Conservation (phyloP, 257 asterid species). For the Pogostemon cablin region DNA sequence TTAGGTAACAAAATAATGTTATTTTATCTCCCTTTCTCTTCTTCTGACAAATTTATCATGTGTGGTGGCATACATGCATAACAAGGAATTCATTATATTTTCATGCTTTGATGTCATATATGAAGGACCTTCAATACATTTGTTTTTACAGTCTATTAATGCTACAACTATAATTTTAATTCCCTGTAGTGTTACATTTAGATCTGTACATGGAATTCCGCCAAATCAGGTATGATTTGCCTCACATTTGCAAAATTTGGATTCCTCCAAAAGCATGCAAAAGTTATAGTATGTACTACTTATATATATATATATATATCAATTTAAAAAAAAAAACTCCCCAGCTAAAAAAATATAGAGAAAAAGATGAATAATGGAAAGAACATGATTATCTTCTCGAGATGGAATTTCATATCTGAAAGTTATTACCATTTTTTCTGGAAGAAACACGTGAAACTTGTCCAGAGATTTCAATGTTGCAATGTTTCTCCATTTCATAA, state of each 20-base stretch:
- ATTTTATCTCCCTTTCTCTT: background rate
- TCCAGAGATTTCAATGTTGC: constrained; percentile 96
- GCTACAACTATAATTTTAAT: no score
- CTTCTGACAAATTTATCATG: background rate
- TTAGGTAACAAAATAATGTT: background rate
- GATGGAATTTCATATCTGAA: constrained; percentile 19
- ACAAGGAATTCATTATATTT: background rate
- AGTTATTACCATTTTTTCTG: constrained; percentile 62
- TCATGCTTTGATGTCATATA: background rate
- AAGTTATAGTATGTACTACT: background rate
- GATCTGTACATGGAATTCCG: background rate
- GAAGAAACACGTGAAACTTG: constrained; percentile 76
- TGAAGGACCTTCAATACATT: no score
- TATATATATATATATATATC: background rate
- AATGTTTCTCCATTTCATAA: constrained; percentile 94
- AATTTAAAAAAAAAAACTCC: background rate
- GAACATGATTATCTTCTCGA: constrained; percentile 12
- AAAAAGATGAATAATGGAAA: constrained; percentile 15
- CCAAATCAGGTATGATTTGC: background rate
- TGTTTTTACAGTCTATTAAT: no score
- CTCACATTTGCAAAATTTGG: background rate
- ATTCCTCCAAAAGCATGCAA: background rate
- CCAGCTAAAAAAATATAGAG: constrained; percentile 9
- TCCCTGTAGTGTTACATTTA: background rate
- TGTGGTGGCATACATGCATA: background rate